Evolutionary conservation across 495 filamentous ascomycete species (phyloP).

Genomic region (Daldinia bambusicola): DNA sequence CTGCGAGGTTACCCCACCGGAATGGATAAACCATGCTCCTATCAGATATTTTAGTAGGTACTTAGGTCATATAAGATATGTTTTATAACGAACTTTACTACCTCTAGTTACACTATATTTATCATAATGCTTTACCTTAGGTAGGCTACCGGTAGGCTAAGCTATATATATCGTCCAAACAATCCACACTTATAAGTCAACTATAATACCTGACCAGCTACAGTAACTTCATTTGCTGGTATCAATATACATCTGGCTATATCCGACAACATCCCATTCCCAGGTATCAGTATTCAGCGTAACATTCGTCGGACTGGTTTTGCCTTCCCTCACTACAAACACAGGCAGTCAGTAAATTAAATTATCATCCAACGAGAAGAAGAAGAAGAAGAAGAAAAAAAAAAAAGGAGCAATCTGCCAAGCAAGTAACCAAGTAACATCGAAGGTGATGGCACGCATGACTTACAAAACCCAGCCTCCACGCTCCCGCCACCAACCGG

Average conservation of each 20-base stretch:
- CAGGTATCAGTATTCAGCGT: slow-evolving; percentile 61
- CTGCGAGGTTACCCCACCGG: slow-evolving; percentile 27
- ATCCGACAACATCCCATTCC: slow-evolving; percentile 47
- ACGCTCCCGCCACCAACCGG: slow-evolving; percentile 62
- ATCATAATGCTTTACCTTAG: too few relatives aligned
- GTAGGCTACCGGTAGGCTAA: too few relatives aligned
- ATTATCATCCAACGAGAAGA: neutral
- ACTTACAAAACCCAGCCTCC: slow-evolving; percentile 54
- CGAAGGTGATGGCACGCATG: too few relatives aligned
- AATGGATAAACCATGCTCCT: slow-evolving; percentile 28
- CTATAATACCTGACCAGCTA: too few relatives aligned
- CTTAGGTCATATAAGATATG: too few relatives aligned
- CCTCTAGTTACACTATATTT: too few relatives aligned
- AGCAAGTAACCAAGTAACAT: too few relatives aligned
- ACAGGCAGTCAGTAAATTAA: neutral
- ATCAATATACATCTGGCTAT: slow-evolving; percentile 46
- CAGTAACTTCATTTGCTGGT: slow-evolving; percentile 6
- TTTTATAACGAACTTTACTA: too few relatives aligned
- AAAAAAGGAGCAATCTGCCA: neutral
- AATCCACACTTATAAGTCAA: too few relatives aligned
- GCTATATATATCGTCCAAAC: too few relatives aligned
- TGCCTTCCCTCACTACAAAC: slow-evolving; percentile 56
- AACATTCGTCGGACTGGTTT: slow-evolving; percentile 58
- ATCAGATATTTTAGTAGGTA: neutral
- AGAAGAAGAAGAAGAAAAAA: neutral